Conservation (phyloP, 352 stramenopile species). For the Phytophthora pinifolia region DNA sequence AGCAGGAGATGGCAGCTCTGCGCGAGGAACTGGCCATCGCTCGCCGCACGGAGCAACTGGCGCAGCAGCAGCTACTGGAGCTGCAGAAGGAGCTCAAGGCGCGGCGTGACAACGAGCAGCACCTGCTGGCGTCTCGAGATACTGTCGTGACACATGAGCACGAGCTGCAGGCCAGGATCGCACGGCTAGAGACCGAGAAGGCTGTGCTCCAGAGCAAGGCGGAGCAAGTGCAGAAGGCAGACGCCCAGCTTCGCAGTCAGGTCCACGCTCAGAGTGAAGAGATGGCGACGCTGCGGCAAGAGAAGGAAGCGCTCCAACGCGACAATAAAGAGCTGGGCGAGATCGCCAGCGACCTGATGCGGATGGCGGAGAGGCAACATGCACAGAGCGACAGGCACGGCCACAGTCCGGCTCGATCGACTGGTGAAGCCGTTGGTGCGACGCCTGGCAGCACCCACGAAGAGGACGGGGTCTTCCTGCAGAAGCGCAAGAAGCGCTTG, state of each 20-base stretch:
- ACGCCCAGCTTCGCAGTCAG: constrained; percentile 55
- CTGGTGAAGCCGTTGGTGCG: constrained; percentile 7
- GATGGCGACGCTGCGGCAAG: constrained; percentile 30
- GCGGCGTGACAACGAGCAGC: constrained; percentile 32
- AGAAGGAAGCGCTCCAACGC: constrained; percentile 37
- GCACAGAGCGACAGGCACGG: constrained; percentile 30
- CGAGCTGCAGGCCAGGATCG: constrained; percentile 35
- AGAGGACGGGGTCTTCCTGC: constrained; percentile 35
- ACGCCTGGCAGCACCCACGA: constrained; percentile 18
- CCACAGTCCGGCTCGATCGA: constrained; percentile 31
- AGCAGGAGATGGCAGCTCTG: constrained; percentile 28
- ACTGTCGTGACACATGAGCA: constrained; percentile 28
- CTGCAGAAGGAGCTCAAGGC: constrained; percentile 30
- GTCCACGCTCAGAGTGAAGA: constrained; percentile 46
- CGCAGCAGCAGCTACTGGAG: constrained; percentile 33
- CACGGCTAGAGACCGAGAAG: constrained; percentile 66
- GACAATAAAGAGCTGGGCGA: constrained; percentile 60
- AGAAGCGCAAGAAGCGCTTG: constrained; percentile 44
- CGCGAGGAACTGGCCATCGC: constrained; percentile 35
- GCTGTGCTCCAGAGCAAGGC: constrained; percentile 59
- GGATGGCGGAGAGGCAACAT: constrained; percentile 65
- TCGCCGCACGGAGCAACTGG: constrained; percentile 30
- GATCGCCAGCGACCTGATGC: constrained; percentile 67
- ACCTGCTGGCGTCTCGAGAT: constrained; percentile 24
- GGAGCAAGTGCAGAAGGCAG: constrained; percentile 60